Evolutionary conservation across 495 filamentous ascomycete species (phyloP), one percentile per base, ranked within the genome.

Genomic region (Pseudevernia furfuracea): DNA sequence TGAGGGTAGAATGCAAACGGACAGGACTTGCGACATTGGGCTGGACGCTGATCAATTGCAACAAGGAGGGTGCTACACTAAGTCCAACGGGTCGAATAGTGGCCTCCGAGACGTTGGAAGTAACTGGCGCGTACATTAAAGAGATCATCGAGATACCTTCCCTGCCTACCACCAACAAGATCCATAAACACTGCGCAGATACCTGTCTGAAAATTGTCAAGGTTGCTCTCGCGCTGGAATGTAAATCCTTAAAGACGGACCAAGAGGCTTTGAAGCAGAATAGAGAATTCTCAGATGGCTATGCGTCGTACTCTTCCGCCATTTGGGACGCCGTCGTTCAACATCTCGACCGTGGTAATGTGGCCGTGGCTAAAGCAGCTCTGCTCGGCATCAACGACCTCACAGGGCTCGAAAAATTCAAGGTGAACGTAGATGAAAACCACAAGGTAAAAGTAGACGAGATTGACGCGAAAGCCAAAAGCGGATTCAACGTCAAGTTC

Each of bases 291-390:
- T 86, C 90, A 46, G 81, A 88, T 62, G 85, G 86, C 30, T 78
- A 86, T 19, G 82, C 81, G 58, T 82, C 85, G 8, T 83, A 88
- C 66, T 88, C 86, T 0, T 77, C 84, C 4, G 74, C 78, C 3
- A 84, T 95, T 37, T 96, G 92, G 92, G 85, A 90, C 68, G 80
- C 83, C 3, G 85, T 91, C 39, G 77, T 92, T 38, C 80, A 84
- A 59, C 81, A 86, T 44, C 81, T 96, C 39, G 80, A 85, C 69
- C 78, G 80, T 41, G 80, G 84, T 11, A 85, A 87, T 63, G 67
- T 85, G 25, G 80, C 79, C 4, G 77, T 96, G 11, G 91, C 89
- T 17, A 86, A 80, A 36, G 82, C 81, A 38, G 85, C 90, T 67
- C 72, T 96, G n/a, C 74, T 86, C 55, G 89, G 89, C 14, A 86